Percentiles rank a stretch among this genome's conserved stretches.
Conservation (phyloP, 108 stramenopile genomes). For the Nannochloropsis oceanica region DNA sequence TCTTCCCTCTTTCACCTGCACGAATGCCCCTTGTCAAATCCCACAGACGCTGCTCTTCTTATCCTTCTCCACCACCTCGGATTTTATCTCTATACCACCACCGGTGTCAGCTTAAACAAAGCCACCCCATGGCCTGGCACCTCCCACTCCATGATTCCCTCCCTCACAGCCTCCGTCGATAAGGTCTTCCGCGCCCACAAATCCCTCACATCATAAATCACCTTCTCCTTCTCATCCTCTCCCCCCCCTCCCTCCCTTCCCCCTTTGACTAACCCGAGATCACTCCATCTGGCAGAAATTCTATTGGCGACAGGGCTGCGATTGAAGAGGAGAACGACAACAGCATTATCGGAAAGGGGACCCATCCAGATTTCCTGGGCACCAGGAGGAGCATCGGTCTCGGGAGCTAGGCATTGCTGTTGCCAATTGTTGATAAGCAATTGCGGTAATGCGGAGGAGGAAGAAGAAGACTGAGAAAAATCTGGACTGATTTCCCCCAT, state of each 20-base stretch:
- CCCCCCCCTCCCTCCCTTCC: too few relatives aligned
- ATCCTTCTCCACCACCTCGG: too few relatives aligned
- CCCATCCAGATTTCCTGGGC: constrained; percentile 6
- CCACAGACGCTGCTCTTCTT: too few relatives aligned
- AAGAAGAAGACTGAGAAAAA: neutral
- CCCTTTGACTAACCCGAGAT: neutral
- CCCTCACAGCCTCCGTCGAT: neutral
- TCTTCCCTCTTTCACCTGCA: too few relatives aligned
- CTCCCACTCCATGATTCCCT: neutral
- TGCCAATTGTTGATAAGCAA: neutral
- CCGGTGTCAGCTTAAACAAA: neutral
- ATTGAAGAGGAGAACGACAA: constrained; percentile 3
- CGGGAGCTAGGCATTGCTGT: neutral
- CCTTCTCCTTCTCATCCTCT: neutral
- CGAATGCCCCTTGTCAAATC: too few relatives aligned
- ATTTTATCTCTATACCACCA: neutral
- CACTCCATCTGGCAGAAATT: neutral
- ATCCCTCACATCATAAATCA: neutral
- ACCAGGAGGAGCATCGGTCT: neutral
- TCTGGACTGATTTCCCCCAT: neutral
- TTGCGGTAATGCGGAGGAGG: neutral
- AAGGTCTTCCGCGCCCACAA: neutral
- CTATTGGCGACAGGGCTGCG: neutral
- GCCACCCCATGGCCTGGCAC: neutral
- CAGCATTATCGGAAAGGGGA: neutral